Base-by-base conservation (phyloP, 495 filamentous ascomycete genomes). In the Glarea lozoyensis region DNA sequence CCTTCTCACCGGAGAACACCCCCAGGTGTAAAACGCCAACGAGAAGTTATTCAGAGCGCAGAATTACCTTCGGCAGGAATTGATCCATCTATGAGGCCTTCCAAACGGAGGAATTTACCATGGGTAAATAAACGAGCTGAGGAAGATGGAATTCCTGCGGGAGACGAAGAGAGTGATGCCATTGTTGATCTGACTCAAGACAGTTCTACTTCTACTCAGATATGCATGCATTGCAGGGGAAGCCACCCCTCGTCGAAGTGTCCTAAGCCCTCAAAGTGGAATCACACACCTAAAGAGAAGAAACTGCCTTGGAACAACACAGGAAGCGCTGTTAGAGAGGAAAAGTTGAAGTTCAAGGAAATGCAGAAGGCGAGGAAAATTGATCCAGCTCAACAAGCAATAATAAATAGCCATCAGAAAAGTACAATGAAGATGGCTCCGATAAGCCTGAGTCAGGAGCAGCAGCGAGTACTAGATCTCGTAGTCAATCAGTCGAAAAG, bases 361-460 rank as follows among this genome's bases (percentile, higher is more conserved):
- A 72, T 69, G 29, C 83, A 86, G 62, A 77, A 69, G 37, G 50
- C 59, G 17, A 77, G 69, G 43, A 67, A 67, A 19, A 60, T 59
- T 49, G 40, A 64, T 40, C 55, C 59, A 11, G 59, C 61, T 17
- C 60, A 65, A 37, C 53, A 60, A 27, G 55, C 53, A 1, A 40
- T 60, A 2, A 55, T 61, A 12, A 62, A 60, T 15, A 52, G 25
- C 10, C 59, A 17, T 60, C 16, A 31, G 46, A 56, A 50, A 46
- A 54, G 16, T 25, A 60, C 27, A 49, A 17, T 23, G 13, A 23
- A 35, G 13, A 25, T 60, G 15, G 63, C 78, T 0, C 62, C 68
- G 7, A 73, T 94, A 15, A 78, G 78, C 39, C 67, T 98, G 16
- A 96, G 86, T 58, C 72, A 82, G 1, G 92, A 98, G 58, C 92